A percentile compares a stretch with the other conserved stretches of the same genome.
Evolutionary conservation across 768 basidiomycete species (phyloP).

Genomic region (Boletus coccyginus): DNA sequence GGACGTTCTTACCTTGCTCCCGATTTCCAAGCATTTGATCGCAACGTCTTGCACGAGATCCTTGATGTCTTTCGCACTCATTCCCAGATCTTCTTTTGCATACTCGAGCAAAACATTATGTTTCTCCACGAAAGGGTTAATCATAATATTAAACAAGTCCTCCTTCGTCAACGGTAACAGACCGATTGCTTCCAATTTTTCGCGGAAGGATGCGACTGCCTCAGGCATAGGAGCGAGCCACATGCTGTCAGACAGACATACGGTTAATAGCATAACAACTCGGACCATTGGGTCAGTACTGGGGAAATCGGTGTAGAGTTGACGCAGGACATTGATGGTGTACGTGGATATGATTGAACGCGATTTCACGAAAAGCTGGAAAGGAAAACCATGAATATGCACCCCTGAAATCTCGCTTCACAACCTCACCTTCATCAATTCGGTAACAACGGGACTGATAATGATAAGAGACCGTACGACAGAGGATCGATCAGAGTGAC

Average conservation of each 20-base stretch:
- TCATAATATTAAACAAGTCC: conserved; percentile 61
- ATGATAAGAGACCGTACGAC: conserved; percentile 10
- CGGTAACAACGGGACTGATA: conserved; percentile 47
- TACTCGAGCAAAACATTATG: conserved; percentile 52
- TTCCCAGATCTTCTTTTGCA: conserved; percentile 40
- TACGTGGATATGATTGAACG: conserved; percentile 55
- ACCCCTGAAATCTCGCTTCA: neutral
- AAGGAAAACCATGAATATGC: conserved; percentile 6
- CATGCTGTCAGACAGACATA: conserved; percentile 45
- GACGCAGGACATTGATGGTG: conserved; percentile 53
- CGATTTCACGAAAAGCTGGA: conserved; percentile 65
- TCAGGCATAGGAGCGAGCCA: conserved; percentile 28
- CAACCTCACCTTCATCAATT: conserved; percentile 58
- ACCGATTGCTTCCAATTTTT: conserved; percentile 53
- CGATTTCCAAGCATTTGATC: conserved; percentile 55
- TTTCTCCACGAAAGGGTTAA: conserved; percentile 69
- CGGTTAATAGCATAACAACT: conserved; percentile 68
- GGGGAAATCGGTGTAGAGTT: conserved; percentile 67
- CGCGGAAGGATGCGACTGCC: conserved; percentile 35
- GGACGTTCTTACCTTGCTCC: conserved; percentile 41
- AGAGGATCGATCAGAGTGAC: conserved; percentile 11
- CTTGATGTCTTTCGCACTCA: conserved; percentile 41
- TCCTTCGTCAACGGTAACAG: conserved; percentile 53
- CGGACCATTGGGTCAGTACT: conserved; percentile 58
- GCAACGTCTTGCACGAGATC: conserved; percentile 59